Evolutionary conservation across 331 rosid genomes (phyloP), one percentile per base, ranked within the genome.

Genomic region (Stylosanthes scabra): DNA sequence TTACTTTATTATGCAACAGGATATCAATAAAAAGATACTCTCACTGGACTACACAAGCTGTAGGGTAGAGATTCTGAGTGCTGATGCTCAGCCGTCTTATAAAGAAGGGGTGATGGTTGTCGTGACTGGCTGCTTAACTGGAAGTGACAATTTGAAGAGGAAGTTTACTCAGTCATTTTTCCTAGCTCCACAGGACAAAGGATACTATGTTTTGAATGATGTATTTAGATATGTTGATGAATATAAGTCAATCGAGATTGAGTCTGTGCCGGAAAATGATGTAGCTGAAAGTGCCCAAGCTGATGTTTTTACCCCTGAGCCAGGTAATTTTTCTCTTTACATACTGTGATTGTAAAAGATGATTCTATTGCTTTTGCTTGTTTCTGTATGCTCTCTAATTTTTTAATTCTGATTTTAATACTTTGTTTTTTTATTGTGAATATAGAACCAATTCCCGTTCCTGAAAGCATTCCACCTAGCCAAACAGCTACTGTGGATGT

Each of bases 121-220:
- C 2, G 94, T 88, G 77, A 92, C 97, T 28, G 97, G 96, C 28
- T 74, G 78, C 78, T 78, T 92, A 63, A 82, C 68, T 16, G 91
- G 83, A 66, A 78, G 46, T 16, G 87, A 88, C 63, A 61, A 85
- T 50, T 41, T 64, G 73, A 84, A 72, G 68, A 86, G 88, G 78
- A 84, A 76, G 51, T 92, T 89, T 70, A 34, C 84, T 16, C 96
- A 90, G 80, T 70, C 92, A 42, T 89, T 92, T 83, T 89, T 92
- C 83, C 81, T 92, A 40, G 93, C 90, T n/a, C 93, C 96, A 6
- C 96, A 92, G 67, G 89, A 86, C 64, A 78, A 76, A 28, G 88
- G 92, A 57, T 86, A 74, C 80, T 88, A 75, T 77, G 97, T 92
- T 68, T 72, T 90, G 81, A 92, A 92, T 69, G 96, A 90, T 73